Conservation (phyloP, 495 filamentous ascomycete species). For the Neurospora tetraspora region DNA sequence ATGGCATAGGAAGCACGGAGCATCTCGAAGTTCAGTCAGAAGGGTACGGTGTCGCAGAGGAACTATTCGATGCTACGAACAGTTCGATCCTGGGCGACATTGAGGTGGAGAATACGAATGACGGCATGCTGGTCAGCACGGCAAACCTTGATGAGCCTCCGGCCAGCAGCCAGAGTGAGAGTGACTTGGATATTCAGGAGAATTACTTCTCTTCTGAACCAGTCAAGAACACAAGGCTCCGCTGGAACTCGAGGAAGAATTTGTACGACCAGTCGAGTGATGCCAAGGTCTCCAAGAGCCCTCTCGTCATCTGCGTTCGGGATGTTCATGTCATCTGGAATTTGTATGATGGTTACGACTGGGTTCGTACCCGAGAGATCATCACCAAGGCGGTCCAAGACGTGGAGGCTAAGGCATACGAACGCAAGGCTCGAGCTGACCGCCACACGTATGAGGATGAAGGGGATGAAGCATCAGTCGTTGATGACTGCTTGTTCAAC, state of each 20-base stretch:
- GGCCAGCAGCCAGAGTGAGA: slow-evolving; percentile 27
- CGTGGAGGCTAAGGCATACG: slow-evolving; percentile 69
- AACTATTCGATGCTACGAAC: slow-evolving; percentile 31
- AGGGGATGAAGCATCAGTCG: slow-evolving; percentile 74
- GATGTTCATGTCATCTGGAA: slow-evolving; percentile 97
- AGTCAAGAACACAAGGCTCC: slow-evolving; percentile 58
- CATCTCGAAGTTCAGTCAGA: slow-evolving; percentile 30
- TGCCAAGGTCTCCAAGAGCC: slow-evolving; percentile 51
- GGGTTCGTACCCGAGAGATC: slow-evolving; percentile 75
- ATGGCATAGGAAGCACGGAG: slow-evolving; percentile 22
- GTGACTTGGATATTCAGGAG: slow-evolving; percentile 46
- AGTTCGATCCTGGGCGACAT: slow-evolving; percentile 23
- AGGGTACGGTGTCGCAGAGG: slow-evolving; percentile 21
- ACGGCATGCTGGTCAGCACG: slow-evolving; percentile 46
- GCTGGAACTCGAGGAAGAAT: slow-evolving; percentile 68
- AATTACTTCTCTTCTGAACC: slow-evolving; percentile 58
- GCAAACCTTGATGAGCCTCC: slow-evolving; percentile 45
- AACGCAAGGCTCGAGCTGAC: slow-evolving; percentile 47
- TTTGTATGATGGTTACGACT: slow-evolving; percentile 95
- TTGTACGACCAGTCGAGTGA: slow-evolving; percentile 58
- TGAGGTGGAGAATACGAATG: slow-evolving; percentile 40
- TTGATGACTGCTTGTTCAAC: slow-evolving; percentile 94
- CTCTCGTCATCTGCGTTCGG: slow-evolving; percentile 65
- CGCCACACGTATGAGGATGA: slow-evolving; percentile 43
- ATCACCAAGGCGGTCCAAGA: slow-evolving; percentile 81